Percentiles rank a stretch among this genome's conserved stretches.
Evolutionary conservation across 768 basidiomycete species (phyloP).

Genomic region (Lentinus tigrinus): DNA sequence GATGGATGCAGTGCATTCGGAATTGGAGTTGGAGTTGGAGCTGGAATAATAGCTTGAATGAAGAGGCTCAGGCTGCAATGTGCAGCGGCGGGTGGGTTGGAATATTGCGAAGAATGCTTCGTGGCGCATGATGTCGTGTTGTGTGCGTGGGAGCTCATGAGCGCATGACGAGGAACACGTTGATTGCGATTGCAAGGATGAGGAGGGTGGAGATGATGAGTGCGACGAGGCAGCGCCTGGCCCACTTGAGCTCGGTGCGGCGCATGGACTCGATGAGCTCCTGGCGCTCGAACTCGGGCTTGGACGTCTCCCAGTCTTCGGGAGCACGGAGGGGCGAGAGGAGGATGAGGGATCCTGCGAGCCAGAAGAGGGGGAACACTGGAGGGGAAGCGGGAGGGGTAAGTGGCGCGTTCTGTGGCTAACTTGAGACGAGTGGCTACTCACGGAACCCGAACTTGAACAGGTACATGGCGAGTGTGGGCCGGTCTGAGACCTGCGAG

Average conservation of each 20-base stretch:
- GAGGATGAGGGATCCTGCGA: conserved; percentile 40
- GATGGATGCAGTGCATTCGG: background rate
- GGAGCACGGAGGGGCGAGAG: conserved; percentile 41
- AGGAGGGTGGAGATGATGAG: conserved; percentile 18
- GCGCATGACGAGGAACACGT: conserved; percentile 19
- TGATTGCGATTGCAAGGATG: conserved; percentile 16
- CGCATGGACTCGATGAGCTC: conserved; percentile 34
- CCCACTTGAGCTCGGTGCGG: conserved; percentile 42
- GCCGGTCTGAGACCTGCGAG: conserved; percentile 34
- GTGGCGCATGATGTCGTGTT: background rate
- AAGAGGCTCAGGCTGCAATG: no score
- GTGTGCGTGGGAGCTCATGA: conserved; percentile 6
- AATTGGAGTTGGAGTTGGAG: no score
- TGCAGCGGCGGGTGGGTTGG: no score
- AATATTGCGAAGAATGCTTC: no score
- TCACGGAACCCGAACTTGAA: conserved; percentile 52
- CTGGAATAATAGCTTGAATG: no score
- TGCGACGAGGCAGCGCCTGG: conserved; percentile 36
- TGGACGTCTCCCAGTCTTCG: conserved; percentile 33
- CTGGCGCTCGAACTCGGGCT: conserved; percentile 35
- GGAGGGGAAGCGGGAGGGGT: background rate
- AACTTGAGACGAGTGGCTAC: conserved; percentile 20
- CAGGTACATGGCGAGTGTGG: conserved; percentile 45
- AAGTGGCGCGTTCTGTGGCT: background rate
- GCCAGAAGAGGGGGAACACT: conserved; percentile 54